phyloP scores from a whole-genome alignment of 2,329 filamentous ascomycete species.

The Aspergillus piperis region DNA sequence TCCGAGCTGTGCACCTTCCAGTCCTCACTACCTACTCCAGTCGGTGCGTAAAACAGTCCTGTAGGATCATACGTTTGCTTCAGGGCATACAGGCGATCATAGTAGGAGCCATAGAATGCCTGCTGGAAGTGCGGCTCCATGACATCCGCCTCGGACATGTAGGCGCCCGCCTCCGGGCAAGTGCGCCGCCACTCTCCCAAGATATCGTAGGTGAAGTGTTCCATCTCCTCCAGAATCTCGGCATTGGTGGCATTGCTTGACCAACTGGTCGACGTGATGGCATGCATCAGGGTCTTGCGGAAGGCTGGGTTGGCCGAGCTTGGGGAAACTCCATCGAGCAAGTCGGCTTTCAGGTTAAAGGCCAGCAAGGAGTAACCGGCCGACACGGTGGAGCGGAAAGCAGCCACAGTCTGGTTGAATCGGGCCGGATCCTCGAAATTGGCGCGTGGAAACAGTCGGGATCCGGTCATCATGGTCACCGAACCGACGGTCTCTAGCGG shows the following conservation, averaged over 20 bases:
- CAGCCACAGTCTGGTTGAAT: conserved; percentile 33
- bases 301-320: conserved; percentile 30
- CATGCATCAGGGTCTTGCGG: conserved; percentile 28
- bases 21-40: conserved; percentile 56
- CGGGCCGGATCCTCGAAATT: conserved; percentile 33
- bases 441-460: conserved; percentile 38
- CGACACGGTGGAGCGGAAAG: conserved; percentile 24
- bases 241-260: conserved; percentile 33
- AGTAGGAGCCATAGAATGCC: conserved; percentile 34
- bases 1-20: conserved; percentile 45
- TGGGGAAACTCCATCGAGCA: conserved; percentile 17
- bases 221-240: conserved; percentile 34
- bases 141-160: conserved; percentile 55
- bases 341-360: conserved; percentile 37
- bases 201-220: conserved; percentile 23
- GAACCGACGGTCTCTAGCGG: conserved; percentile 28
- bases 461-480: conserved; percentile 27
- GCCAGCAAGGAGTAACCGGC: conserved; percentile 31
- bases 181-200: conserved; percentile 28
- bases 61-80: conserved; percentile 57
- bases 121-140: conserved; percentile 35
- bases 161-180: conserved; percentile 28
- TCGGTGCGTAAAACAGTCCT: conserved; percentile 51
- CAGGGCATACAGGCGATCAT: conserved; percentile 35
- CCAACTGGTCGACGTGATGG: conserved; percentile 29